Evolutionary conservation across 768 basidiomycete genomes (phyloP), one percentile per base, ranked within the genome.

Genomic region (Agrocybe praecox): DNA sequence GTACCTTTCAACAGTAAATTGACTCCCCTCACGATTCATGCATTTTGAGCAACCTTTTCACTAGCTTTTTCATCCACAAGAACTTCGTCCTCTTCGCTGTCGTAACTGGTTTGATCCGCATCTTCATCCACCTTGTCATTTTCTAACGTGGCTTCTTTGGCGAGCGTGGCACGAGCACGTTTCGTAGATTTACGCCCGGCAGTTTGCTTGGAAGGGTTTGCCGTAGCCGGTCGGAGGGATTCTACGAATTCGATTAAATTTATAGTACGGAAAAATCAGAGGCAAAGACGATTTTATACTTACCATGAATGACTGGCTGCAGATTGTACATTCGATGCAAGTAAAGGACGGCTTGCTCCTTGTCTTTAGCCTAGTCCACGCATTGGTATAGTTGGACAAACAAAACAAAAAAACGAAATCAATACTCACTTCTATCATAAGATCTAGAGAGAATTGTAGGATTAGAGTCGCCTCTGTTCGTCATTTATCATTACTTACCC

Each of bases 321-420:
- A 96, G 69, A 46, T 75, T 77, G 63, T 97, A 96, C 26, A 90
- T 86, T 56, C 93, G 70, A 67, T 92, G 87, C 45, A 96, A 66
- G 59, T 96, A 86, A 55, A 97, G 80, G 6, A 97, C 94, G 1
- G 94, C 95, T 67, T 96, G 95, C 69, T 96, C 95, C 73, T 95
- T 92, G 70, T 91, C 92, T 69, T 94, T 93, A 2, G 92, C 92
- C 78, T 80, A 33, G 10, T 2, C 26, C 5, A n/a, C 43, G 18
- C 12, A 33, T 52, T 56, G 21, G 36, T 32, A 72, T 50, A 21
- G 12, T 73, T 43, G 19, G 26, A 23, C 43, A 21, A 33, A 21
- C 21, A 18, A 33, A 4, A 3, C 2, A 26, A 29, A 14, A 43
- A 29, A 10, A 3, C 53, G 26, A n/a, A 2, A 12, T 22, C 49